Evolutionary conservation across 495 filamentous ascomycete genomes (phyloP).

Genomic region (Penicillium fimorum): DNA sequence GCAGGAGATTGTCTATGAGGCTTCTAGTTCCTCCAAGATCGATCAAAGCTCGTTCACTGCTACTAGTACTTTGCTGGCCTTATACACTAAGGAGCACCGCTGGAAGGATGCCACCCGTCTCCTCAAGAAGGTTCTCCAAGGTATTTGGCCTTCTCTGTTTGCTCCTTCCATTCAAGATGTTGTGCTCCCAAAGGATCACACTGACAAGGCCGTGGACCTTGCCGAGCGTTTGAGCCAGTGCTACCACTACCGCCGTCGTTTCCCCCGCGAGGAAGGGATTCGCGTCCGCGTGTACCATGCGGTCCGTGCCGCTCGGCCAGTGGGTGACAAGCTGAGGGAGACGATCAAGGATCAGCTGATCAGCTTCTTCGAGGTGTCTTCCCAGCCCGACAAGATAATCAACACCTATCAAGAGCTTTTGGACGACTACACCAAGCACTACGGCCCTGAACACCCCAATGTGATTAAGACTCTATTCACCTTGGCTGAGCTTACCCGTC

Average conservation of each 20-base stretch:
- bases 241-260: slow-evolving; percentile 37
- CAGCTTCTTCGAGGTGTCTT: slow-evolving; percentile 33
- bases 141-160: slow-evolving; percentile 37
- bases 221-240: slow-evolving; percentile 33
- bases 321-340: slow-evolving; percentile 33
- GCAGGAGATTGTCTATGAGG: slow-evolving; percentile 36
- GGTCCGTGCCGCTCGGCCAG: slow-evolving; percentile 24
- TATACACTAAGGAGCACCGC: slow-evolving; percentile 35
- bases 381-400: slow-evolving; percentile 36
- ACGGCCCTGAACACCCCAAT: slow-evolving; percentile 28
- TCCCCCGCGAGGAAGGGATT: slow-evolving; percentile 36
- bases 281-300: slow-evolving; percentile 38
- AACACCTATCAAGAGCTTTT: slow-evolving; percentile 32
- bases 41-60: slow-evolving; percentile 33
- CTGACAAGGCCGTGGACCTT: slow-evolving; percentile 29
- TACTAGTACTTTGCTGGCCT: slow-evolving; percentile 27
- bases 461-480: slow-evolving; percentile 38
- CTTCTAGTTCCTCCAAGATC: slow-evolving; percentile 24
- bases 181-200: slow-evolving; percentile 26
- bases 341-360: slow-evolving; percentile 28
- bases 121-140: slow-evolving; percentile 35
- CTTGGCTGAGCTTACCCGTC: slow-evolving; percentile 37
- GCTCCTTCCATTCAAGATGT: slow-evolving; percentile 35
- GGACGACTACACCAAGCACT: slow-evolving; percentile 32
- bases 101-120: slow-evolving; percentile 40